Base-by-base conservation (phyloP, 2,329 filamentous ascomycete species). In the Ophiostoma angusticollis region DNA sequence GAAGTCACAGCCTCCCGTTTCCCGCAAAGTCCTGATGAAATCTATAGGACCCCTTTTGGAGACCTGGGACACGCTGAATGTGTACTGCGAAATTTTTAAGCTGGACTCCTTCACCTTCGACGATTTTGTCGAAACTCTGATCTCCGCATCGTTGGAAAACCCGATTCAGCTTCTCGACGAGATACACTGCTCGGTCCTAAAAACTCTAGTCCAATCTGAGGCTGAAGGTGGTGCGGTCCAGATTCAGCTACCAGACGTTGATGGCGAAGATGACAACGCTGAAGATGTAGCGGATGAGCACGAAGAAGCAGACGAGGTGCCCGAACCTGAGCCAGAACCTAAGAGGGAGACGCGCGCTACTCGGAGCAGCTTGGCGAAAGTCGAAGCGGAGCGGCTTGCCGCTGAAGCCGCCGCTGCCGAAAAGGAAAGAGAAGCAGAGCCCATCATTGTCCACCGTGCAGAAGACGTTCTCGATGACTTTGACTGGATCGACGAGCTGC, bases 101-200 rank as follows among this genome's bases (percentile, higher is more conserved):
- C 69, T 98, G 19, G 91, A 98, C 58, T 96, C 89, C 0, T 98
- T 98, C 54, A 96, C 89, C 0, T 93, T 96, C 52, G 91, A 98
- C 56, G 91, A 98, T 57, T 96, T 87, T 52, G 70, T 94, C 5
- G 82, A 96, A 55, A 81, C 87, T 0, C 78, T 98, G 68, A 72
- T 78, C 35, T 80, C 87, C 42, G 72, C 81, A 0, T 85, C 78
- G 0, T 72, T 79, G 24, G 76, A 84, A 17, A 64, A 75, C 1
- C 78, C 80, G 7, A 91, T 91, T 37, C 81, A 95, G 54, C 65
- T 98, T 1, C 79, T 95, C 49, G 78, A 84, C 35, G 91, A 98
- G 57, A 74, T 91, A 5, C 89, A 96, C 57, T 98, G 91, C 56
- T 79, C 89, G 0, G 76, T 95, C 3, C 63, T 98, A 44, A 95